Evolutionary conservation across 257 asterid species (phyloP), one percentile per base, ranked within the genome.

Genomic region (Coffea canephora): DNA sequence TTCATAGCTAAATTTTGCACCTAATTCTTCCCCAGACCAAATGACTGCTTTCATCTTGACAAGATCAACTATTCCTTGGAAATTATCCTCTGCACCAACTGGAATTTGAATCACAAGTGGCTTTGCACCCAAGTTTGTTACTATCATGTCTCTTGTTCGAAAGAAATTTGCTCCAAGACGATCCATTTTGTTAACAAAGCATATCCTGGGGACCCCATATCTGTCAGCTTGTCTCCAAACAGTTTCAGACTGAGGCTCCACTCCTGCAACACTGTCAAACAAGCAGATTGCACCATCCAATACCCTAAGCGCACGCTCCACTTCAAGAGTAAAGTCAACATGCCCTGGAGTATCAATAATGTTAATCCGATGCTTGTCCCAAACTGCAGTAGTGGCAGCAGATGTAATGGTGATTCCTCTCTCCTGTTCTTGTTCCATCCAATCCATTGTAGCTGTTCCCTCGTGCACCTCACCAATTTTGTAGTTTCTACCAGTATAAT

Each of bases 361-460:
- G 91, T 95, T 95, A n/a, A 95, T 95, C 8, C 99, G 89, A 77
- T 95, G 98, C 75, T 95, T 91, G 94, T 93, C 82, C 99, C 99
- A 95, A 68, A 88, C 88, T 0, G 99, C 89, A 64, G 99, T 95
- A 62, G 98, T 95, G 52, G 99, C 97, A 70, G 98, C 98, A 50
- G 99, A 95, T 21, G 99, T 95, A 74, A 95, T 95, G 54, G 97
- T 93, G 46, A 95, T 95, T 68, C 99, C 98, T 83, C 99, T 85
- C 85, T 95, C 99, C 78, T 95, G 99, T 82, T 95, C 99, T 82
- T 93, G 99, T 88, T 95, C 99, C 99, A 95, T 95, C 99, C 99
- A 95, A 86, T 95, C 99, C 98, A 95, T 95, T 1, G 99, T 93
- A 76, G 99, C 98, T 41, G 99, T 95, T 68, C 99, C 98, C 80